phyloP scores from a whole-genome alignment of 116 monocot species.

The Iris pallida region DNA sequence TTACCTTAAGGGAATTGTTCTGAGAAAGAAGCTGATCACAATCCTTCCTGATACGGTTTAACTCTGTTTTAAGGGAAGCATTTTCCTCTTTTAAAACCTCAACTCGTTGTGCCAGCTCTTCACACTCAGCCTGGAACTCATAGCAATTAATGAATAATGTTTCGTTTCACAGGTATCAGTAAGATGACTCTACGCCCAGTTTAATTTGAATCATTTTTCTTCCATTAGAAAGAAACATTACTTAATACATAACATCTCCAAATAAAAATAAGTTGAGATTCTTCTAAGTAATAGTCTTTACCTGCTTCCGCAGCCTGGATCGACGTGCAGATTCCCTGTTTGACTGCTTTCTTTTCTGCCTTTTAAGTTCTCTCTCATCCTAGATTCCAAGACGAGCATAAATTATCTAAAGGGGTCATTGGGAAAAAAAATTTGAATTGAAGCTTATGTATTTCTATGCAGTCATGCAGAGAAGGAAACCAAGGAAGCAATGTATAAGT shows the following conservation, averaged over 20 bases:
- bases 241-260: too few species aligned
- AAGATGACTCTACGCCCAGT: not conserved
- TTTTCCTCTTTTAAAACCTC: constrained; percentile 87
- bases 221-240: too few species aligned
- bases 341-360: constrained; percentile 92
- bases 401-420: not conserved
- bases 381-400: constrained; percentile 18
- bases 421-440: not conserved
- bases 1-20: constrained; percentile 81
- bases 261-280: not conserved
- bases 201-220: not conserved
- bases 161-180: not conserved
- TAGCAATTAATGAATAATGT: not conserved
- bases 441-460: not conserved
- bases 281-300: constrained; percentile 8
- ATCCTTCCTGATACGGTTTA: constrained; percentile 62
- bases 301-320: constrained; percentile 97
- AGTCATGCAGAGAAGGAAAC: not conserved
- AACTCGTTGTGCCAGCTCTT: constrained; percentile 82
- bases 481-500: not conserved
- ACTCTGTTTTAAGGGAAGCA: constrained; percentile 65
- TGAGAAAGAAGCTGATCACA: constrained; percentile 71
- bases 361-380: constrained; percentile 98
- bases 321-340: constrained; percentile 97
- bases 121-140: constrained; percentile 81